Percentiles rank a stretch among this genome's conserved stretches.
phyloP scores from a whole-genome alignment of 2,329 filamentous ascomycete genomes.

The Diplodia corticola region DNA sequence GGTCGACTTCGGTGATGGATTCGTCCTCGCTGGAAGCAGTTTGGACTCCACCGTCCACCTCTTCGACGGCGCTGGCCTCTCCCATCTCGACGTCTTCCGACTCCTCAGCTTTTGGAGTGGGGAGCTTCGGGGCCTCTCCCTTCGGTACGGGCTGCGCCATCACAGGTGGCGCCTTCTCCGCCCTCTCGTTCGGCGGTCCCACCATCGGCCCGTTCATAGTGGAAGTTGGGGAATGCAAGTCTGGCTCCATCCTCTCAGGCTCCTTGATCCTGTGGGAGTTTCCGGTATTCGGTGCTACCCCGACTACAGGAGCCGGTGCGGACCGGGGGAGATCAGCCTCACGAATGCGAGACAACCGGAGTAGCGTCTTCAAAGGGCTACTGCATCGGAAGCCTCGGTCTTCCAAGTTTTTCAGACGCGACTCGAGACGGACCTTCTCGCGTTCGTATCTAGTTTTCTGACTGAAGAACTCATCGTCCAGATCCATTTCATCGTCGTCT shows the following conservation, averaged over 20 bases:
- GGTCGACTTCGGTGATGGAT: slow-evolving; percentile 40
- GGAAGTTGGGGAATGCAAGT: not conserved
- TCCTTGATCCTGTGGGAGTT: not conserved
- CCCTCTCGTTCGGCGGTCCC: not conserved
- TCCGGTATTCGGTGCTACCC: not conserved
- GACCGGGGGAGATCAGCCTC: slow-evolving; percentile 32
- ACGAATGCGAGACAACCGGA: slow-evolving; percentile 43
- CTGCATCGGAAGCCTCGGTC: slow-evolving; percentile 44
- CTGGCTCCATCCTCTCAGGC: slow-evolving; percentile 2
- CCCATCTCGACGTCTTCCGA: slow-evolving; percentile 31
- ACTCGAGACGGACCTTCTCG: slow-evolving; percentile 46
- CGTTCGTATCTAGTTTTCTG: slow-evolving; percentile 50
- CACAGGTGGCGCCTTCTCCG: slow-evolving; percentile 1
- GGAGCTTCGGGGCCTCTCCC: slow-evolving; percentile 27
- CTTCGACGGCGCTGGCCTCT: slow-evolving; percentile 20
- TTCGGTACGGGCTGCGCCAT: not conserved
- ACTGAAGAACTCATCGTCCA: slow-evolving; percentile 46
- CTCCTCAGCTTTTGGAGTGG: slow-evolving; percentile 40
- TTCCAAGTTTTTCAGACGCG: slow-evolving; percentile 47
- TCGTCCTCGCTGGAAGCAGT: slow-evolving; percentile 25
- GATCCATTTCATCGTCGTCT: slow-evolving; percentile 49
- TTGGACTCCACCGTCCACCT: slow-evolving; percentile 25
- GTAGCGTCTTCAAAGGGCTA: slow-evolving; percentile 47
- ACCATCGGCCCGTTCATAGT: not conserved
- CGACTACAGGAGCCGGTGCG: slow-evolving; percentile 18